Evolutionary conservation across 768 basidiomycete genomes (phyloP).

Genomic region (Naganishia vishniacii): DNA sequence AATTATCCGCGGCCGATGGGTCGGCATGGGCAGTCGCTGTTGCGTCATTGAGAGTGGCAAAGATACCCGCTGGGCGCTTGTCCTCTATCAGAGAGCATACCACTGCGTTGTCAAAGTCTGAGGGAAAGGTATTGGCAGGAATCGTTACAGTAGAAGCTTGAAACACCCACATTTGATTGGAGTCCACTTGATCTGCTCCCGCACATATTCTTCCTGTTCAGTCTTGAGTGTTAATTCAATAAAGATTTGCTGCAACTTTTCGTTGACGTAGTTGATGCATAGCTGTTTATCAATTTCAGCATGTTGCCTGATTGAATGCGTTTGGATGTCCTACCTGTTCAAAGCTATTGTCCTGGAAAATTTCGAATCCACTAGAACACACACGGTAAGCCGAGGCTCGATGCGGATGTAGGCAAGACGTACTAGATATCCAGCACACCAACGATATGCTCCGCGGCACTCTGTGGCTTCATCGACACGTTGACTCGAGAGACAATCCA

Average conservation of each 20-base stretch:
- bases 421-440: conserved; percentile 93
- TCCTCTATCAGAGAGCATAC: conserved; percentile 98
- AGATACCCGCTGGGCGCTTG: conserved; percentile 89
- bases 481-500: conserved; percentile 98
- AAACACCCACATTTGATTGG: conserved; percentile 75
- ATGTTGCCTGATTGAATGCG: neutral
- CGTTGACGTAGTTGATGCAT: conserved; percentile 99
- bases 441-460: conserved; percentile 69
- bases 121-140: neutral
- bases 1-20: conserved; percentile 89
- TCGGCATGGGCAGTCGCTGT: conserved; percentile 98
- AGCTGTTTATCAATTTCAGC: conserved; percentile 56
- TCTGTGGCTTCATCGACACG: conserved; percentile 85
- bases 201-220: conserved; percentile 97
- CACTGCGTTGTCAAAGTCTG: conserved; percentile 54
- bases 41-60: conserved; percentile 97
- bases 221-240: conserved; percentile 98
- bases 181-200: conserved; percentile 98
- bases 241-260: conserved; percentile 98
- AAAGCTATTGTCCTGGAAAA: conserved; percentile 58
- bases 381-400: neutral
- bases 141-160: neutral
- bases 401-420: conserved; percentile 17
- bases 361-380: conserved; percentile 73
- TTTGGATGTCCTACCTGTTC: conserved; percentile 28